Base-by-base conservation (phyloP, 106 monocot genomes). In the Gastrodia elata region DNA sequence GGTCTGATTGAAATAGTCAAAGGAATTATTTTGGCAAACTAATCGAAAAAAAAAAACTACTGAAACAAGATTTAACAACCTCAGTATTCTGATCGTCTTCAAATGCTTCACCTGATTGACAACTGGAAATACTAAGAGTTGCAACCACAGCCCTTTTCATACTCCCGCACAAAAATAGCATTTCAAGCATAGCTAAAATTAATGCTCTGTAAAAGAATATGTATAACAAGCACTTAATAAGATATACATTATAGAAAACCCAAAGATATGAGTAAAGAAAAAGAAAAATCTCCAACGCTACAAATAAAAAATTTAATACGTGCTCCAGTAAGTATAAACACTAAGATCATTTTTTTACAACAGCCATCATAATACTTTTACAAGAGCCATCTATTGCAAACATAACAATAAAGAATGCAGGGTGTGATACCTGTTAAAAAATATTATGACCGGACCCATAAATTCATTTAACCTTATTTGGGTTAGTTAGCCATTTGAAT, bases 161-260 rank as follows among this genome's bases (percentile, higher is more conserved):
- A 68, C 35, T 83, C 80, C 97, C 97, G 64, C 97, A 98, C 55
- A 71, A 82, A 80, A 90, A 98, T 70, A 98, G 80, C 68, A 98
- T 91, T 83, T 98, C 97, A 39, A 93, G 86, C 97, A 98, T 93
- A 72, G 88, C 84, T 33, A 74, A 78, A 83, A 91, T 83, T 80
- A 98, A 79, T 72, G 93, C 93, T 75, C 97, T 98, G 84, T 26
- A 73, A 76, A 83, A 72, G 34, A 37, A 74, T 42, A 68, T 15
- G 39, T 38, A 34, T 78, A 2, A 46, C 67, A 65, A 82, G 68
- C 43, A 36, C 11, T 36, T 52, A 35, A 78, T 6, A 72, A 16
- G 27, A 59, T 25, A 59, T 59, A 27, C 27, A 28, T 26, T 8
- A 26, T 25, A 73, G 32, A 28, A 33, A 65, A 16, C 65, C 26